Conservation (phyloP, 2,329 filamentous ascomycete species). For the Leptographium galeiforme region DNA sequence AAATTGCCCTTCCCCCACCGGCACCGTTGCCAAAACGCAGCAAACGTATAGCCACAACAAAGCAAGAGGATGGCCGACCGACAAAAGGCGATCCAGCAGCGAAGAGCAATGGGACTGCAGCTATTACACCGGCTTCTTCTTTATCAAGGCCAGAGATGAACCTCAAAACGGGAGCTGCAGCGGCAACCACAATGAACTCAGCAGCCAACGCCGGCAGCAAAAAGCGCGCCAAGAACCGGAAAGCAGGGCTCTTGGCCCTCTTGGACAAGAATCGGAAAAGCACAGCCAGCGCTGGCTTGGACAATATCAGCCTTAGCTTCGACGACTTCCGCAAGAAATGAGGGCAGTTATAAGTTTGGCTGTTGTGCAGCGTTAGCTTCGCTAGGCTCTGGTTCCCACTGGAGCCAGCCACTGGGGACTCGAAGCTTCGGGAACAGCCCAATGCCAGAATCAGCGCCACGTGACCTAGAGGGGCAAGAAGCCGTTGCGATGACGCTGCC, state of each 20-base stretch:
- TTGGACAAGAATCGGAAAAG: conserved; percentile 36
- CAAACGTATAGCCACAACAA: conserved; percentile 1
- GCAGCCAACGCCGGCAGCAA: conserved; percentile 46
- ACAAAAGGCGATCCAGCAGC: not conserved
- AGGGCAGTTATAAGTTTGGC: not conserved
- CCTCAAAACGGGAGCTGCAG: not conserved
- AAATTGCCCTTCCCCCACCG: conserved; percentile 25
- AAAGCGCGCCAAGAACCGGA: conserved; percentile 51
- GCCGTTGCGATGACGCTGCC: not conserved
- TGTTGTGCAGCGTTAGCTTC: not conserved
- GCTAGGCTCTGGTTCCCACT: not conserved
- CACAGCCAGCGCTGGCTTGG: conserved; percentile 18
- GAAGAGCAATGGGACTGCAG: not conserved
- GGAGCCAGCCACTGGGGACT: not conserved
- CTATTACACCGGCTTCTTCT: not conserved
- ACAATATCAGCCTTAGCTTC: conserved; percentile 34
- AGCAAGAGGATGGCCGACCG: conserved; percentile 12
- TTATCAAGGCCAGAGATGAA: not conserved
- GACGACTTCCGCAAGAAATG: conserved; percentile 38
- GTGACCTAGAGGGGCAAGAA: conserved; percentile 6
- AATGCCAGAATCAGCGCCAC: not conserved
- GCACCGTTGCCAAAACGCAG: conserved; percentile 12
- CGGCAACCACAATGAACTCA: not conserved
- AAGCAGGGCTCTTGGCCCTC: conserved; percentile 52
- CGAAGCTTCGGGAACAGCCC: conserved; percentile 11